Evolutionary conservation across 768 basidiomycete genomes (phyloP).

Genomic region (Amanita polypyramis): DNA sequence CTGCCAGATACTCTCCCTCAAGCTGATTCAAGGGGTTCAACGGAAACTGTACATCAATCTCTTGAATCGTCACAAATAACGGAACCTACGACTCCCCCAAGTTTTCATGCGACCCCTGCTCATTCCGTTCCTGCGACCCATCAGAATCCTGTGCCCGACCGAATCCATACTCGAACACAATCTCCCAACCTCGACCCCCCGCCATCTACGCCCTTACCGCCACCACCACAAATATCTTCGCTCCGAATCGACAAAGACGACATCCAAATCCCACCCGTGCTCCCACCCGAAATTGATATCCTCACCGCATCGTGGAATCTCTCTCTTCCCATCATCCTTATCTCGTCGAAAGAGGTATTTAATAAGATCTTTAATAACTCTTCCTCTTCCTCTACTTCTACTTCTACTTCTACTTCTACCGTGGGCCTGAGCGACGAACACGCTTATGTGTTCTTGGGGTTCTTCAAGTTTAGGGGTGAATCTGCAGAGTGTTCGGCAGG

Average conservation of each 20-base stretch:
- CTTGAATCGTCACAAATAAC: background rate
- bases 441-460: slow-evolving; percentile 7
- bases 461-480: background rate
- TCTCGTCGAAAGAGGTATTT: background rate
- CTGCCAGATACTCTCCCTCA: background rate
- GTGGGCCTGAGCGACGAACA: background rate
- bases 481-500: background rate
- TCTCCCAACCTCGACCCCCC: background rate
- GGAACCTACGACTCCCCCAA: background rate
- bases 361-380: background rate
- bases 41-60: background rate
- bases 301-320: background rate
- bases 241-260: background rate
- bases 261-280: background rate
- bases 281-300: slow-evolving; percentile 4
- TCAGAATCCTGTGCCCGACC: background rate
- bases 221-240: background rate
- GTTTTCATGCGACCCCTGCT: no score
- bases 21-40: no score
- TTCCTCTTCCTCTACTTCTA: background rate
- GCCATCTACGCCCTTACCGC: background rate
- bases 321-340: slow-evolving; percentile 1
- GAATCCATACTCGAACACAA: background rate
- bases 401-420: no score
- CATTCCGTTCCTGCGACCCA: no score